Conservation (phyloP, 352 stramenopile species). For the Phytophthora pistaciae region DNA sequence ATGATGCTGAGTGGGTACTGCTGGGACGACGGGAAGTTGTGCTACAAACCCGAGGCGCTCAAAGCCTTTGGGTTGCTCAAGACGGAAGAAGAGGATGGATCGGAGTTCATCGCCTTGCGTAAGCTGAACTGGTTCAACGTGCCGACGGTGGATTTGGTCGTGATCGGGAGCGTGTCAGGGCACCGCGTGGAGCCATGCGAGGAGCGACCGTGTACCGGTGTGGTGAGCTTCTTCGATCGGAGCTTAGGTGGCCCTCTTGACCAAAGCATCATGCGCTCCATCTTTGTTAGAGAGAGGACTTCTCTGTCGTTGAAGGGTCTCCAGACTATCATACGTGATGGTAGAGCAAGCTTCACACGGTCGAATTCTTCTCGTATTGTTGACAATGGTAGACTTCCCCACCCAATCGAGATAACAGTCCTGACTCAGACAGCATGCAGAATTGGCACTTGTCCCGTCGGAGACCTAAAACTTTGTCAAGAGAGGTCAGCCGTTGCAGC, state of each 20-base stretch:
- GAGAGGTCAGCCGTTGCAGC: background rate
- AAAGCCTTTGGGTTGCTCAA: slow-evolving; percentile 30
- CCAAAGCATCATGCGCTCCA: background rate
- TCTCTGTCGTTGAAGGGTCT: background rate
- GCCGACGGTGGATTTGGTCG: slow-evolving; percentile 11
- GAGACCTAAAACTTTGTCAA: background rate
- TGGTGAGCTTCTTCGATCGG: slow-evolving; percentile 19
- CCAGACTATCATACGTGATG: background rate
- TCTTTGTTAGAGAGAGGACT: background rate
- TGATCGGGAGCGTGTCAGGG: slow-evolving; percentile 17
- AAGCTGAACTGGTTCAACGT: slow-evolving; percentile 22
- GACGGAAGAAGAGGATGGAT: slow-evolving; percentile 20
- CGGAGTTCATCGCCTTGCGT: slow-evolving; percentile 19
- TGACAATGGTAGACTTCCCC: too few relatives aligned
- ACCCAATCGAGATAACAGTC: too few relatives aligned
- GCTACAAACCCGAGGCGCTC: slow-evolving; percentile 19
- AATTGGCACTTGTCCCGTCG: background rate
- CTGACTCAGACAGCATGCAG: too few relatives aligned
- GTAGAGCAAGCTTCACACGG: background rate
- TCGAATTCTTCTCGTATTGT: background rate
- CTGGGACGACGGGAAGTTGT: slow-evolving; percentile 14
- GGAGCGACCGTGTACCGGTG: slow-evolving; percentile 15
- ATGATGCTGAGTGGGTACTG: slow-evolving; percentile 25
- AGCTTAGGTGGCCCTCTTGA: slow-evolving; percentile 14
- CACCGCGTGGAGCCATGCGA: slow-evolving; percentile 18